Evolutionary conservation across 2,329 filamentous ascomycete species (phyloP), one percentile per base, ranked within the genome.

Genomic region (Sporothrix mexicana): DNA sequence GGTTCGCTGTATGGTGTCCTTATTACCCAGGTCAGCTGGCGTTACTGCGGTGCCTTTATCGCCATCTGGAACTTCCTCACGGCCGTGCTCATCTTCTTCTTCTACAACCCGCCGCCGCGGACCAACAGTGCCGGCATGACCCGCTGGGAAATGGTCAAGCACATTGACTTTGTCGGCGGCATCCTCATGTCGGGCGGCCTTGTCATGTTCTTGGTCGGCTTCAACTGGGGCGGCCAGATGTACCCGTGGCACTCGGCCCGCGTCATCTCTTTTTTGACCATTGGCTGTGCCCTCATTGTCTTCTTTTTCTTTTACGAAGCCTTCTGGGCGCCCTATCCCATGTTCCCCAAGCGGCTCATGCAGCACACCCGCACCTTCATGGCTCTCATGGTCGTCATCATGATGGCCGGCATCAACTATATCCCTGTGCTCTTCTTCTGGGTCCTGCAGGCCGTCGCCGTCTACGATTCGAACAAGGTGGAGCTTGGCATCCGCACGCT

Each of bases 171-270:
- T 59, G n/a, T 66, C 36, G 70, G 73, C 30, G 36, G 72, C 41
- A 12, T 70, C 15, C 66, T 69, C 23, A 72, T 72, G 69, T 62
- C 69, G 43, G 69, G 53, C 15, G 72, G 72, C 30, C 69, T 73
- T 10, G 43, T 68, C 53, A 61, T 72, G 62, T 53, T 73, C n/a
- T 53, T 73, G 41, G 30, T 73, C 6, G 72, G 72, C 47, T 51
- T 73, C 41, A 73, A 61, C 53, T 73, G 72, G 72, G 72, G 72
- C 72, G 70, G 62, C 30, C 61, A 67, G n/a, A 9, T 61, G 61
- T 67, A 72, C 51, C 61, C 61, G 51, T 72, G 70, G 70, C 64
- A 68, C 61, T 47, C 61, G 30, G 70, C 61, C 47, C 61, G 51
- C 25, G 70, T 72, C 49, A 72, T 72, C n/a, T 36, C 67, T 6